Conservation (phyloP, 2,329 filamentous ascomycete genomes). For the Zelopaecilomyces penicillatus region DNA sequence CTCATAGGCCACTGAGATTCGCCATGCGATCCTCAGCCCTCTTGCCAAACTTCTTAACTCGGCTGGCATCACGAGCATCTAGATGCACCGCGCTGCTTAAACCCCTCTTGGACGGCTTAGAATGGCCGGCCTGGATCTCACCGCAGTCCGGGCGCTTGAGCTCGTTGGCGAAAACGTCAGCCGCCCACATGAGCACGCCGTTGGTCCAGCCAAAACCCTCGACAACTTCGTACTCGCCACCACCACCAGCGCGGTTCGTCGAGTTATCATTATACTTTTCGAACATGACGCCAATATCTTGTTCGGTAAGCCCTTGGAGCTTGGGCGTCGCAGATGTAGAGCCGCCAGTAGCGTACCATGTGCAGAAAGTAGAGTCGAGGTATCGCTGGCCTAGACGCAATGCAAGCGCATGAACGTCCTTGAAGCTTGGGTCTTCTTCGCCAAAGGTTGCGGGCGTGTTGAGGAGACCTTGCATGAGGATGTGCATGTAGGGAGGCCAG, state of each 20-base stretch:
- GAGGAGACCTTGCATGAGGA: conserved; percentile 53
- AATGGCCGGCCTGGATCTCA: conserved; percentile 35
- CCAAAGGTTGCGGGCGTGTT: conserved; percentile 51
- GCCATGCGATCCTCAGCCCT: background rate
- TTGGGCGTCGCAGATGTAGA: conserved; percentile 44
- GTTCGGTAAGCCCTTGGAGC: conserved; percentile 35
- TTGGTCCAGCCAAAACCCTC: conserved; percentile 67
- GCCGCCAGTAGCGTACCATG: conserved; percentile 60
- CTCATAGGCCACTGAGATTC: background rate
- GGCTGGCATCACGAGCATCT: conserved; percentile 34
- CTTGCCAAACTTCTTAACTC: conserved; percentile 39
- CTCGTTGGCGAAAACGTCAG: conserved; percentile 50
- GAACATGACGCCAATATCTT: conserved; percentile 54
- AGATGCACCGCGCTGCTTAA: conserved; percentile 38
- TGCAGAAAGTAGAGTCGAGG: conserved; percentile 60
- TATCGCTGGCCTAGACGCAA: conserved; percentile 56
- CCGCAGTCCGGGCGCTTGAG: conserved; percentile 49
- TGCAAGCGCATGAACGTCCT: conserved; percentile 46
- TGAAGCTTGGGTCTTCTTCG: conserved; percentile 43
- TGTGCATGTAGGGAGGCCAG: conserved; percentile 60
- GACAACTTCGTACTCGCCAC: conserved; percentile 61
- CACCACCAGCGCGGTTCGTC: conserved; percentile 52
- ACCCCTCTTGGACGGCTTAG: conserved; percentile 23
- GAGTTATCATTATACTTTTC: conserved; percentile 59
- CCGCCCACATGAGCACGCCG: conserved; percentile 58